Evolutionary conservation across 2,329 filamentous ascomycete genomes (phyloP), one percentile per base, ranked within the genome.

Genomic region (Exutisphaerella laricina): DNA sequence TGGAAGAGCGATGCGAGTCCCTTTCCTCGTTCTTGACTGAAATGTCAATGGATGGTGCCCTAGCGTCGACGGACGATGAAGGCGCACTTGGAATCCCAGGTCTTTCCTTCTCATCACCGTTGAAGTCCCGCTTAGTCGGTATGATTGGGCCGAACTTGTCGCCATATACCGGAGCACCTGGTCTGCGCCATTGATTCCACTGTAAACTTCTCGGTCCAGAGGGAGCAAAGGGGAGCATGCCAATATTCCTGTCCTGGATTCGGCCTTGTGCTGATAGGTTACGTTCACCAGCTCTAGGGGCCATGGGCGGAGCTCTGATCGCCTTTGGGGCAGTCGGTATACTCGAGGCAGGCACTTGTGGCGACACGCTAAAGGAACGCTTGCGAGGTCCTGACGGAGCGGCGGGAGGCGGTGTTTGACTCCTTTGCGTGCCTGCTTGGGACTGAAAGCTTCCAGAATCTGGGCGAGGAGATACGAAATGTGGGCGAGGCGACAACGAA

Each of bases 121-220:
- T 60, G 23, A 61, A 58, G 45, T 73, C 71, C 21, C 71, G 62
- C 50, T 74, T 74, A 0, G 64, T 65, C 9, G 70, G 70, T 4
- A 72, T 53, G 4, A 53, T 13, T 17, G 47, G 33, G 13, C 41
- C 20, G 14, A 40, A 28, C 45, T 56, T 57, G 9, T 58, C 54
- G 7, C 40, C 45, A 41, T 50, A 55, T 6, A 42, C 23, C 23
- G 55, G 54, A 5, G 65, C 56, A 22, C 65, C 66, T 40, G 68
- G 68, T 18, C 67, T 58, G 18, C 67, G 63, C 67, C 67, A 71
- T 55, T 70, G 68, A 46, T 59, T 56, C 55, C 58, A 59, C 37
- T 54, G 49, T 12, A 65, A 61, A 33, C 59, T 58, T 43, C 56
- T 45, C 18, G 57, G 55, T 12, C 56, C 56, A 22, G 49, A 47